Percentiles rank a stretch among this genome's conserved stretches.
Conservation (phyloP, 208 protist genomes). For the Blastocrithidia nonstop region DNA sequence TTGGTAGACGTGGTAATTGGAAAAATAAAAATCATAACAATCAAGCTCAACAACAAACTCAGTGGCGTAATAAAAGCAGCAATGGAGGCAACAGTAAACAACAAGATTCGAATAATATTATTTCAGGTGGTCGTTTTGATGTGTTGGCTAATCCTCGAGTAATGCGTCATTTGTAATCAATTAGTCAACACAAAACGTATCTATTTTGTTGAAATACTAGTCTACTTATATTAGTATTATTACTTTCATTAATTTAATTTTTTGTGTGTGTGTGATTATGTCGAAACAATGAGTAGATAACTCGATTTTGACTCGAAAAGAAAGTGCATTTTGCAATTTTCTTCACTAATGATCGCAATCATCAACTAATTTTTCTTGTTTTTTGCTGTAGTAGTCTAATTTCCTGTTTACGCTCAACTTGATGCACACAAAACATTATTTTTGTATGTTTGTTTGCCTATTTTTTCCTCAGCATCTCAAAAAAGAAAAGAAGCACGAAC, state of each 20-base stretch:
- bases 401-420: too few relatives aligned
- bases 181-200: conserved; percentile 1
- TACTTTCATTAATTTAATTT: conserved; percentile 4
- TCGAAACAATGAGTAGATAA: not conserved
- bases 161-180: conserved; percentile 4
- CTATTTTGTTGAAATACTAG: not conserved
- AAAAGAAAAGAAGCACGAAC: too few relatives aligned
- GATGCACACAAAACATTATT: too few relatives aligned
- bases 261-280: conserved; percentile 2
- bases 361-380: too few relatives aligned
- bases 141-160: conserved; percentile 3
- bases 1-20: not conserved
- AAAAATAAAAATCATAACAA: not conserved
- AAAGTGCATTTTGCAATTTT: too few relatives aligned
- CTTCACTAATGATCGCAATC: too few relatives aligned
- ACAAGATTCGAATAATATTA: not conserved
- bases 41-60: not conserved
- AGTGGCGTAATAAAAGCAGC: not conserved
- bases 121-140: conserved; percentile 17
- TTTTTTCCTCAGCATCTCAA: too few relatives aligned
- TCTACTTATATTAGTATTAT: not conserved
- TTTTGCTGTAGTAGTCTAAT: too few relatives aligned
- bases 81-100: not conserved
- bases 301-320: conserved; percentile 1
- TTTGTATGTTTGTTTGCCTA: too few relatives aligned